Conservation (phyloP, 805 yeast genomes). For the Lipomyces lipofer region DNA sequence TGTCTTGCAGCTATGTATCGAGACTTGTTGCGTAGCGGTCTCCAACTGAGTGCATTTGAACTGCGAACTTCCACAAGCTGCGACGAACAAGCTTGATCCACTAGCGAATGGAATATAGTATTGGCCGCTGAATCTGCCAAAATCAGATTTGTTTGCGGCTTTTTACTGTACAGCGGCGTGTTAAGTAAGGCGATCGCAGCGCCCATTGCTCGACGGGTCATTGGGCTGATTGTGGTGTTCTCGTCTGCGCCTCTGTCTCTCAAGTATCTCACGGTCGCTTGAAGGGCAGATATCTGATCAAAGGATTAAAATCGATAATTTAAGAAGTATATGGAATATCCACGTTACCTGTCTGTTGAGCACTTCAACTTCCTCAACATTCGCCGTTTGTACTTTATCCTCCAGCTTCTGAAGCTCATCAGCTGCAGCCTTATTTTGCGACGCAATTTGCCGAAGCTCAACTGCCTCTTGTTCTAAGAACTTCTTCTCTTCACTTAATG, state of each 20-base stretch:
- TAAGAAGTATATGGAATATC: background rate
- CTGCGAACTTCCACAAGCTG: background rate
- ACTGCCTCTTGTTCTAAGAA: slow-evolving; percentile 6
- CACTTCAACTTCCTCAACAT: slow-evolving; percentile 14
- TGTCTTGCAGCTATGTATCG: slow-evolving; percentile 7
- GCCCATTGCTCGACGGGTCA: too few species aligned
- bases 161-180: background rate
- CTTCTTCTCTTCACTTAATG: slow-evolving; percentile 5
- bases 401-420: slow-evolving; percentile 11
- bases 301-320: background rate
- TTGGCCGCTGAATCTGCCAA: background rate
- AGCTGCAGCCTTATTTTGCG: slow-evolving; percentile 1
- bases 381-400: slow-evolving; percentile 9
- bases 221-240: background rate
- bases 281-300: slow-evolving; percentile 4
- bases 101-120: background rate
- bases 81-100: background rate
- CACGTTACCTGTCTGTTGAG: slow-evolving; percentile 14
- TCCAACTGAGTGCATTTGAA: background rate
- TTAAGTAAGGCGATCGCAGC: background rate
- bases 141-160: background rate
- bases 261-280: slow-evolving; percentile 9
- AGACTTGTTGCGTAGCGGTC: background rate
- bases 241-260: background rate
- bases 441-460: slow-evolving; percentile 1